Conservation (phyloP, 2,329 filamentous ascomycete species). For the Chalaropsis ovoidea region DNA sequence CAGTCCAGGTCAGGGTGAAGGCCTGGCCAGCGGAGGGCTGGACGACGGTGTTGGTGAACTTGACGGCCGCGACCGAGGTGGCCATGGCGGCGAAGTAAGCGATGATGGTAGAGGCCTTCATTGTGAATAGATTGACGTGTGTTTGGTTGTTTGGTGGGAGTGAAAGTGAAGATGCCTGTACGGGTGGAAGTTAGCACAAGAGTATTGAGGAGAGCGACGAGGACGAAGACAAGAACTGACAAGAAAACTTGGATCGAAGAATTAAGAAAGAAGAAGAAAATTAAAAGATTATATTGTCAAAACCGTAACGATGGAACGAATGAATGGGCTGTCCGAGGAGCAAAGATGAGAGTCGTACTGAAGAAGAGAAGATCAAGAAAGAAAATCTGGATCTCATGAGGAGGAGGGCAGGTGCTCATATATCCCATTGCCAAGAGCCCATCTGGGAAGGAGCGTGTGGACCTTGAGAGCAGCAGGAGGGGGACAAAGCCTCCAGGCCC, state of each 20-base stretch:
- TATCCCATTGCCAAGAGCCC: slow-evolving; percentile 8
- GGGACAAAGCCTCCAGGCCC: background rate
- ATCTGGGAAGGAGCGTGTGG: slow-evolving; percentile 7
- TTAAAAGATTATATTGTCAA: slow-evolving; percentile 10
- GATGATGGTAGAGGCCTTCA: slow-evolving; percentile 45
- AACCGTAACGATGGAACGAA: slow-evolving; percentile 12
- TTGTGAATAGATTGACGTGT: slow-evolving; percentile 34
- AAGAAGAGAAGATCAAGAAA: background rate
- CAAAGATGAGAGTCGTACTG: background rate
- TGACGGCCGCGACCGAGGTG: slow-evolving; percentile 40
- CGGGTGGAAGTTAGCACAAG: background rate
- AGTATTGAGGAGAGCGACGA: background rate
- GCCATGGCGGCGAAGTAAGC: slow-evolving; percentile 41
- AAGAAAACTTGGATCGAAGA: slow-evolving; percentile 7
- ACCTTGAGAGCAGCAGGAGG: background rate
- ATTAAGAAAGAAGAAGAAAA: slow-evolving; percentile 6
- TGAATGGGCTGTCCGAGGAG: background rate
- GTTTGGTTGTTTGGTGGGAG: slow-evolving; percentile 8
- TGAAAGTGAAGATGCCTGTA: slow-evolving; percentile 13
- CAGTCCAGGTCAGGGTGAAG: slow-evolving; percentile 44
- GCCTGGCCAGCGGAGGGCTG: slow-evolving; percentile 45
- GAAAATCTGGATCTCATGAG: background rate
- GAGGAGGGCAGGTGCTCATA: slow-evolving; percentile 6
- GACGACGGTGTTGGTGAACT: slow-evolving; percentile 36
- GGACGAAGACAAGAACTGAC: background rate